Percentiles rank a stretch among this genome's conserved stretches.
Evolutionary conservation across 345 rosid species (phyloP).

Genomic region (Cochlearia excelsa): DNA sequence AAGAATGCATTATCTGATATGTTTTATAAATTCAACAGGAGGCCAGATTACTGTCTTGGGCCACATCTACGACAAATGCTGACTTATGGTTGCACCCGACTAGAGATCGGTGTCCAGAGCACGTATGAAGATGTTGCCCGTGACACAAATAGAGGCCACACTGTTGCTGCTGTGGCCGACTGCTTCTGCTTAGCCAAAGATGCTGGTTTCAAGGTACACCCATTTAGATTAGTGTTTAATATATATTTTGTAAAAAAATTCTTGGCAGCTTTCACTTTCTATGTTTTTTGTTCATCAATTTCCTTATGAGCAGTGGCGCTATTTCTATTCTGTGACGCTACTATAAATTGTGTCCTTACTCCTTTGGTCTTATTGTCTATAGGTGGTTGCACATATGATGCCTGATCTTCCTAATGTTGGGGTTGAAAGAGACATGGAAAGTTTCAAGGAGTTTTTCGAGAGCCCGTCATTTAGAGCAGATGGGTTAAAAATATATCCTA

Average conservation of each 20-base stretch:
- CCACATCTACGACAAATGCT: slow-evolving; percentile 98
- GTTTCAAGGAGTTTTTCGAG: slow-evolving; percentile 93
- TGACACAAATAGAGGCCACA: slow-evolving; percentile 97
- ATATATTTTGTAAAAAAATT: slow-evolving; percentile 16
- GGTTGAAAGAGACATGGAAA: slow-evolving; percentile 93
- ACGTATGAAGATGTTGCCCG: slow-evolving; percentile 98
- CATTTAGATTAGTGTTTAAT: background rate
- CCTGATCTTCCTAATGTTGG: slow-evolving; percentile 99
- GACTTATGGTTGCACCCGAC: slow-evolving; percentile 87
- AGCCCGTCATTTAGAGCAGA: slow-evolving; percentile 94
- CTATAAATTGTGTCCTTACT: background rate
- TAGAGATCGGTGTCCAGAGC: slow-evolving; percentile 99
- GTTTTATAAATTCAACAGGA: slow-evolving; percentile 48
- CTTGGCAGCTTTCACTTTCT: slow-evolving; percentile 17
- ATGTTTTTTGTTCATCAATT: slow-evolving; percentile 11
- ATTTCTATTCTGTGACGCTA: background rate
- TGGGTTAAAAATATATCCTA: slow-evolving; percentile 97
- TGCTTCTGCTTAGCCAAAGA: slow-evolving; percentile 97
- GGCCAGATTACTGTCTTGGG: slow-evolving; percentile 98
- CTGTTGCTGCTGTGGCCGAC: slow-evolving; percentile 97
- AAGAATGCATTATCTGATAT: slow-evolving; percentile 1
- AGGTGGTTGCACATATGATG: slow-evolving; percentile 99
- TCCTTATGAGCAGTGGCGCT: slow-evolving; percentile 1
- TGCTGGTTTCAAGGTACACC: slow-evolving; percentile 92
- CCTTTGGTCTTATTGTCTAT: slow-evolving; percentile 17